Percentiles rank a stretch among this genome's conserved stretches.
Conservation (phyloP, 2,329 filamentous ascomycete species). For the Colletotrichum sp. region DNA sequence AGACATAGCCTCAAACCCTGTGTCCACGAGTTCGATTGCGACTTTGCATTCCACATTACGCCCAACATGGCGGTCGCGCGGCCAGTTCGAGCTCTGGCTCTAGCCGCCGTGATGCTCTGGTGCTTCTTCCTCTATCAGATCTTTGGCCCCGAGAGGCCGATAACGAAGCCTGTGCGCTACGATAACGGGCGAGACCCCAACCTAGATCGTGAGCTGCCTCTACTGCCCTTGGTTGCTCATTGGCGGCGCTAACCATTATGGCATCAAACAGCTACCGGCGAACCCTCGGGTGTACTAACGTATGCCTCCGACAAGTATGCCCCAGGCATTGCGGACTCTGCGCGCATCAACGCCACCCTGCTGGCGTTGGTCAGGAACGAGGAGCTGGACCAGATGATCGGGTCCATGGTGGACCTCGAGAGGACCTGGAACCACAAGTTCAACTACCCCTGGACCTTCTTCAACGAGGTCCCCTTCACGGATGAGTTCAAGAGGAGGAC, state of each 20-base stretch:
- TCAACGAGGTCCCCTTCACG: conserved; percentile 94
- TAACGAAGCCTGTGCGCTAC: conserved; percentile 34
- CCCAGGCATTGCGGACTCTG: conserved; percentile 74
- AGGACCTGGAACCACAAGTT: conserved; percentile 98
- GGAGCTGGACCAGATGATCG: conserved; percentile 82
- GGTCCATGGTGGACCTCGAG: conserved; percentile 91
- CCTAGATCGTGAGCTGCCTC: conserved; percentile 72
- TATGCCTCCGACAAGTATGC: conserved; percentile 80
- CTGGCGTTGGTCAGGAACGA: conserved; percentile 91
- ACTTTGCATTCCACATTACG: neutral
- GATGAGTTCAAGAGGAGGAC: conserved; percentile 92
- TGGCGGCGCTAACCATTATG: neutral
- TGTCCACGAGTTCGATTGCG: neutral
- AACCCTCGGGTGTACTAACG: conserved; percentile 79
- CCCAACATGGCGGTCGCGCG: conserved; percentile 80
- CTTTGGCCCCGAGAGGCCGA: conserved; percentile 59
- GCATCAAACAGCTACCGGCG: conserved; percentile 71
- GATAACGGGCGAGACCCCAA: conserved; percentile 72
- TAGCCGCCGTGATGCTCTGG: conserved; percentile 74
- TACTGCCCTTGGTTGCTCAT: neutral
- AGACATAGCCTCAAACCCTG: neutral
- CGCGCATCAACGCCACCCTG: conserved; percentile 91
- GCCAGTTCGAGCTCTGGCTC: conserved; percentile 80
- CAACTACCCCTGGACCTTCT: conserved; percentile 99
- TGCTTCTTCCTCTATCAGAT: conserved; percentile 81